phyloP scores from a whole-genome alignment of 805 yeast genomes.

The Metschnikowia dekortorum region DNA sequence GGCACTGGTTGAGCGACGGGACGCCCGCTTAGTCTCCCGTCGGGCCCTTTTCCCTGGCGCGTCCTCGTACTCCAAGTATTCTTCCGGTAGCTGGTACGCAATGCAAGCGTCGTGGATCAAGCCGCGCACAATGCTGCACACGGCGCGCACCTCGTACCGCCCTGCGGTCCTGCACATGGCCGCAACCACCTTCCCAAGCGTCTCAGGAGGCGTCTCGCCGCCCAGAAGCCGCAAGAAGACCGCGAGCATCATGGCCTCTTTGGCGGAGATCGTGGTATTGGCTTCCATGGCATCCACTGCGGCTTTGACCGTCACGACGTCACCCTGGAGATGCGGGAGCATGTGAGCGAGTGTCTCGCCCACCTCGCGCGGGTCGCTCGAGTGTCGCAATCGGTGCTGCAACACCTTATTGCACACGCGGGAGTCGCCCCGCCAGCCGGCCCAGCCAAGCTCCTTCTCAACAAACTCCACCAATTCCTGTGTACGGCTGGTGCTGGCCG shows the following conservation, averaged over 20 bases:
- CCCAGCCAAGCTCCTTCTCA: constrained; percentile 28
- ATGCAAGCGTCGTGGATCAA: constrained; percentile 13
- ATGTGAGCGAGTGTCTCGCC: not conserved
- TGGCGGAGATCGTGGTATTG: constrained; percentile 5
- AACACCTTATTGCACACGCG: constrained; percentile 28
- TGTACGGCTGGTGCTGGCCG: constrained; percentile 23
- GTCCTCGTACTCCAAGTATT: not conserved
- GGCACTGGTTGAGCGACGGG: too few relatives aligned
- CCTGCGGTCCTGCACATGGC: constrained; percentile 7
- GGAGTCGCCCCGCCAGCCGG: constrained; percentile 27
- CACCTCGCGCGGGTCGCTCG: constrained; percentile 3
- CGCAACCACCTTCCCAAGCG: constrained; percentile 6
- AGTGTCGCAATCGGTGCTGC: constrained; percentile 7
- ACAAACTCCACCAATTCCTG: constrained; percentile 29
- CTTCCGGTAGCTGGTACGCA: constrained; percentile 7
- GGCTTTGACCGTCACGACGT: constrained; percentile 10
- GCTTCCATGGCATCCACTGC: constrained; percentile 10
- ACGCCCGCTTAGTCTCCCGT: not conserved
- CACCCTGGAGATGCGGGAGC: constrained; percentile 2
- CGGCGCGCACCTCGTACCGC: not conserved
- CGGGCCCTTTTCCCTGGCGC: not conserved
- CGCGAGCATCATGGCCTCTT: constrained; percentile 5
- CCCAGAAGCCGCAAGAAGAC: not conserved
- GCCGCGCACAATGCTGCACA: constrained; percentile 10
- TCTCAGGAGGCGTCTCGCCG: constrained; percentile 11